phyloP scores from a whole-genome alignment of 768 basidiomycete genomes.

The Tubosaeta sp. region DNA sequence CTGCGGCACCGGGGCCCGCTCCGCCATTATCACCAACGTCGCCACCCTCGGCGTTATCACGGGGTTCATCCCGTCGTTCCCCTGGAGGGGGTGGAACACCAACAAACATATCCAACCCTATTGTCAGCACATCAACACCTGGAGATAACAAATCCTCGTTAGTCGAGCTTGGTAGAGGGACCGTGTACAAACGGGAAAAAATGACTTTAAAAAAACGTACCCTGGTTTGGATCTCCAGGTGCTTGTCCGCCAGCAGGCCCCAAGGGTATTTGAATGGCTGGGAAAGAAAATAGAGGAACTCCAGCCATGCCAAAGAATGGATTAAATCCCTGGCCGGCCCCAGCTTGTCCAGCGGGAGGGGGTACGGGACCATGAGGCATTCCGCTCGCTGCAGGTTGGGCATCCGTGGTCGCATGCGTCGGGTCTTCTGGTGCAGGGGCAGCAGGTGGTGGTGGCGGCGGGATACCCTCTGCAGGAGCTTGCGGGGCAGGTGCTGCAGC shows the following conservation, averaged over 20 bases:
- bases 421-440: conserved; percentile 1
- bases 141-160: conserved; percentile 10
- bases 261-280: conserved; percentile 23
- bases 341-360: conserved; percentile 4
- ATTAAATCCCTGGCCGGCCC: conserved; percentile 2
- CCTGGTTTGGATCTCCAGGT: conserved; percentile 17
- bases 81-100: conserved; percentile 13
- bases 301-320: conserved; percentile 20
- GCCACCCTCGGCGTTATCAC: conserved; percentile 6
- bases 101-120: conserved; percentile 40
- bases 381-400: background rate
- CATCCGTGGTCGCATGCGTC: background rate
- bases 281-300: conserved; percentile 26
- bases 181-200: conserved; percentile 6
- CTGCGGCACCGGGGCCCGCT: conserved; percentile 9
- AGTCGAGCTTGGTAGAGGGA: conserved; percentile 16
- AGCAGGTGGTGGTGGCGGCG: background rate
- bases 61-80: conserved; percentile 8
- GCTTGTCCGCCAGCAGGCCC: conserved; percentile 7
- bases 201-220: conserved; percentile 8
- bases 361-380: conserved; percentile 1
- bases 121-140: conserved; percentile 31
- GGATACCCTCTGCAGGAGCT: conserved; percentile 4
- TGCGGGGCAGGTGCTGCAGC: conserved; percentile 3
- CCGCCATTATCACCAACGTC: conserved; percentile 1